Evolutionary conservation across 768 basidiomycete species (phyloP).

Genomic region (Gymnopilus junonius): DNA sequence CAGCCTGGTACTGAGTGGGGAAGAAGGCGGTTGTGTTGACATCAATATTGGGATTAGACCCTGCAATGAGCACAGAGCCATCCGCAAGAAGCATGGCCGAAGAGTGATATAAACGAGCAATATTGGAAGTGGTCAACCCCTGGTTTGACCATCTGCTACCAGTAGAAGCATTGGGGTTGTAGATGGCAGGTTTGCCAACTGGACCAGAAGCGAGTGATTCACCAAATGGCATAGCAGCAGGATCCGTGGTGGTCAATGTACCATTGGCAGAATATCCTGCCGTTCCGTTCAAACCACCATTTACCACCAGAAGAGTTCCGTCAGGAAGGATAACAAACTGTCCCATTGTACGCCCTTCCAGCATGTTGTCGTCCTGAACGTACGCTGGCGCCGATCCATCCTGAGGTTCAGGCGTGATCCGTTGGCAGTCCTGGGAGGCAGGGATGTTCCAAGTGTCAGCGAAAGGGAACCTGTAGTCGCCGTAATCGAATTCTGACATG

Average conservation of each 20-base stretch:
- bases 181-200: constrained; percentile 76
- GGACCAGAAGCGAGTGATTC: constrained; percentile 83
- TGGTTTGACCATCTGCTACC: constrained; percentile 78
- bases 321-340: constrained; percentile 87
- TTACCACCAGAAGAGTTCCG: constrained; percentile 75
- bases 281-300: constrained; percentile 85
- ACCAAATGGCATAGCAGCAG: constrained; percentile 65
- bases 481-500: constrained; percentile 74
- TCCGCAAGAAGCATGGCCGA: constrained; percentile 86
- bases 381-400: constrained; percentile 67
- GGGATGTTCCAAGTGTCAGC: constrained; percentile 77
- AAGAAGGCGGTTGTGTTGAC: constrained; percentile 63
- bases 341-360: constrained; percentile 85
- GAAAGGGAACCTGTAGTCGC: constrained; percentile 74
- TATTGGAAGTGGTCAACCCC: constrained; percentile 61
- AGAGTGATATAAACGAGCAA: constrained; percentile 91
- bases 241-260: constrained; percentile 49
- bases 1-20: constrained; percentile 81
- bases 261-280: constrained; percentile 75
- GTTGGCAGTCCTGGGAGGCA: constrained; percentile 74
- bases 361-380: constrained; percentile 75
- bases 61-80: constrained; percentile 85
- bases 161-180: constrained; percentile 72
- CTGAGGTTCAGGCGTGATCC: constrained; percentile 84
- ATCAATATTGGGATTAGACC: constrained; percentile 93